These are phyloP conservation scores for Trametes hirsuta DNA, from an alignment of 1,284 basidiomycete species.

Conservation along the genomic window DNA sequence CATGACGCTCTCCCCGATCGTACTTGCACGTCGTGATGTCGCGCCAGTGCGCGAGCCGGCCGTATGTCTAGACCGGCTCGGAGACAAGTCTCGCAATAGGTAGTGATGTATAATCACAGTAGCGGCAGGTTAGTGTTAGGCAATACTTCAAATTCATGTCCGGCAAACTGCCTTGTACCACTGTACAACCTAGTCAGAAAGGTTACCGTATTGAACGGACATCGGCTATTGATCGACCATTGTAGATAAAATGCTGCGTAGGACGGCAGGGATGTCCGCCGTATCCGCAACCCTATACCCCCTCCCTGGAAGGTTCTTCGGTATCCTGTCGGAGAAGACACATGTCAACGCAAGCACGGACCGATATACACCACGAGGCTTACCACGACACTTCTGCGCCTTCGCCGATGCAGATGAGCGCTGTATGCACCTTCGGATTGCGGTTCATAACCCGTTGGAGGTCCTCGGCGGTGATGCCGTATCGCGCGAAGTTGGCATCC, in stretches of 20 bases:
- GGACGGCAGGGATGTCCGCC: conserved; percentile 43
- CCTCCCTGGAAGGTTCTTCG: conserved; percentile 48
- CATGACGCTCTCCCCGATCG: too few species aligned
- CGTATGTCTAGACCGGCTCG: too few species aligned
- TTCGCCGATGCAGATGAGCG: conserved; percentile 71
- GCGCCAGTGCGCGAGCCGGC: too few species aligned
- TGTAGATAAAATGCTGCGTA: conserved; percentile 42
- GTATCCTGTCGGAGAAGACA: conserved; percentile 48
- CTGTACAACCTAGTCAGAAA: neutral
- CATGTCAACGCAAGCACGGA: neutral
- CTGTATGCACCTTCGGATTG: conserved; percentile 67
- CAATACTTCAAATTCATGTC: too few species aligned
- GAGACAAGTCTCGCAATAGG: too few species aligned
- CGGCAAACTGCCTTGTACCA: too few species aligned
- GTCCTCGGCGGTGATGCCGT: conserved; percentile 63
- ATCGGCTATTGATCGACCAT: conserved; percentile 36
- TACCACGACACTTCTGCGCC: conserved; percentile 65
- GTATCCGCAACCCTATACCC: conserved; percentile 43
- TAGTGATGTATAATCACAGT: too few species aligned
- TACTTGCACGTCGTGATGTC: too few species aligned
- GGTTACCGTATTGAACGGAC: too few species aligned
- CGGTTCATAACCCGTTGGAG: conserved; percentile 57
- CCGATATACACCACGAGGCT: conserved; percentile 16
- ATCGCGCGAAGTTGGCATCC: conserved; percentile 68
- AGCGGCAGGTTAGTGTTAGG: too few species aligned